A percentile compares a stretch with the other conserved stretches of the same genome.
phyloP scores from a whole-genome alignment of 1,139 yeast species.

The Insectozyma bohioensis region DNA sequence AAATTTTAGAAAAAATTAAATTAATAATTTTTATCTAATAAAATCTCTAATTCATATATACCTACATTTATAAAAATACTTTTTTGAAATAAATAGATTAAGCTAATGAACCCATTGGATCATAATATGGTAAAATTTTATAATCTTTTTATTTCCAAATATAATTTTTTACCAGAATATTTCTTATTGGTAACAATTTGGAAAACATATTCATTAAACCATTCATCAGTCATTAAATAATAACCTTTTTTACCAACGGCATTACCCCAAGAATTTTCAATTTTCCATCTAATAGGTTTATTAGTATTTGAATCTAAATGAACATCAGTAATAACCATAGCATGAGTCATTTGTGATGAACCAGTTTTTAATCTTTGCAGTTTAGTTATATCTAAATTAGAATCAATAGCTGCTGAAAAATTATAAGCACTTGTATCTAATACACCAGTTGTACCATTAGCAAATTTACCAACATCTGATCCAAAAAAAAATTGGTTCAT shows the following conservation, averaged over 20 bases:
- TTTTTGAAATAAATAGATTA: no score
- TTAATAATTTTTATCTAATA: no score
- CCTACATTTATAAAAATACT: no score
- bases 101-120: slow-evolving; percentile 87
- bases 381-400: slow-evolving; percentile 47
- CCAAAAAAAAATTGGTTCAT: slow-evolving; percentile 85
- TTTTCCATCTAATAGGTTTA: slow-evolving; percentile 73
- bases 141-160: slow-evolving; percentile 53
- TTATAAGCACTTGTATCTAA: slow-evolving; percentile 72
- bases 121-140: slow-evolving; percentile 69
- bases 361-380: slow-evolving; percentile 55
- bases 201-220: slow-evolving; percentile 80
- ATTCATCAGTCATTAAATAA: slow-evolving; percentile 78
- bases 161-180: slow-evolving; percentile 45
- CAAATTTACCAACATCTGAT: slow-evolving; percentile 76
- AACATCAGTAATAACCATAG: slow-evolving; percentile 78
- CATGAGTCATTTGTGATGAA: slow-evolving; percentile 76
- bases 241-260: slow-evolving; percentile 73
- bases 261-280: slow-evolving; percentile 86
- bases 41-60: no score
- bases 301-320: slow-evolving; percentile 43
- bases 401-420: slow-evolving; percentile 63
- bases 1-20: no score
- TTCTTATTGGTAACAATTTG: slow-evolving; percentile 71
- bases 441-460: slow-evolving; percentile 60